Evolutionary conservation across 208 protist species (phyloP).

Genomic region (Acanthamoeba lenticulata): DNA sequence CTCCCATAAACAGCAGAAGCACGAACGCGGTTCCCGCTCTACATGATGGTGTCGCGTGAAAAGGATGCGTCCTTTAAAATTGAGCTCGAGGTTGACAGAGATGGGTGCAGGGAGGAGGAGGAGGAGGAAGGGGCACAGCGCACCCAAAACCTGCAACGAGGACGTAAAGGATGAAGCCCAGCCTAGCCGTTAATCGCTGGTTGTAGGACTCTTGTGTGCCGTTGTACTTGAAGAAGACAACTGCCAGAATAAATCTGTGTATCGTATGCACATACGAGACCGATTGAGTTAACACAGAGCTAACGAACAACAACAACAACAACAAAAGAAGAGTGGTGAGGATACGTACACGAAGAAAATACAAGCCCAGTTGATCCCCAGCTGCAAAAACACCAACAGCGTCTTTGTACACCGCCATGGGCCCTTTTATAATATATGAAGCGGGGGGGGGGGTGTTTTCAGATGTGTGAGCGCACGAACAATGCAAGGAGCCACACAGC

Average conservation of each 20-base stretch:
- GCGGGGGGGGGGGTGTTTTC: too few relatives aligned
- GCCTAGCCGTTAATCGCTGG: not conserved
- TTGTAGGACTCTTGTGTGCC: slow-evolving; percentile 1
- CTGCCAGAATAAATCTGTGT: slow-evolving; percentile 54
- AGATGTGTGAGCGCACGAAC: too few relatives aligned
- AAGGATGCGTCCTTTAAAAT: too few relatives aligned
- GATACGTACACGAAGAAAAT: slow-evolving; percentile 64
- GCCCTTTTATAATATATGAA: too few relatives aligned
- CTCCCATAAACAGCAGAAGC: not conserved
- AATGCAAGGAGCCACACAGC: too few relatives aligned
- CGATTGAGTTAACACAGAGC: too few relatives aligned
- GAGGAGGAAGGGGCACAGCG: not conserved
- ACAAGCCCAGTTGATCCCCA: slow-evolving; percentile 47
- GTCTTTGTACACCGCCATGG: slow-evolving; percentile 11
- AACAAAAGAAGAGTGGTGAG: too few relatives aligned
- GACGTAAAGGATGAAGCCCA: slow-evolving; percentile 8
- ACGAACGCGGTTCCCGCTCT: not conserved
- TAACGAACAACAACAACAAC: too few relatives aligned
- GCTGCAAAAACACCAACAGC: slow-evolving; percentile 44
- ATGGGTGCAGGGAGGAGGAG: not conserved
- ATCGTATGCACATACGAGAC: too few relatives aligned
- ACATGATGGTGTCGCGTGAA: too few relatives aligned
- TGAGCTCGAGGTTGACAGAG: too few relatives aligned
- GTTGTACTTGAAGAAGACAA: slow-evolving; percentile 46
- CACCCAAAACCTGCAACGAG: not conserved